Evolutionary conservation across 2,329 filamentous ascomycete genomes (phyloP), one percentile per base, ranked within the genome.

Genomic region (Neonectria coccinea): DNA sequence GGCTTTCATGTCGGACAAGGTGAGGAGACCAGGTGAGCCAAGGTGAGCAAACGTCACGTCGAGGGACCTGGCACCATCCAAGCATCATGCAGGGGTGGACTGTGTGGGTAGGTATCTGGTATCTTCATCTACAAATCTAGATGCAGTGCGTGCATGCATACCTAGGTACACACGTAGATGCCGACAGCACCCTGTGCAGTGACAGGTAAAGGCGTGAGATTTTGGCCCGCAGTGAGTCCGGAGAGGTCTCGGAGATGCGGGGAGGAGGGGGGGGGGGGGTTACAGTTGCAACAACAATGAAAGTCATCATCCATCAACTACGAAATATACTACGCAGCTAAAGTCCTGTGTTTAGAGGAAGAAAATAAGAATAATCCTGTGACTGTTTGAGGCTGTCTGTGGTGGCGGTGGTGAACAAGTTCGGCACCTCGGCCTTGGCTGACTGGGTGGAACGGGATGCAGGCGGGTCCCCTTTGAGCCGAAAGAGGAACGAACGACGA

Each of bases 361-460:
- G 25, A 25, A 25, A 25, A 25, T 5, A 25, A 25, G 4, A 25
- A 25, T 25, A 5, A 25, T 25, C 25, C 25, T 48, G 36, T 42
- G 5, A 18, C 39, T 42, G 22, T 55, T 41, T 54, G 33, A 18
- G 22, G 27, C 29, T 31, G 29, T 31, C 29, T 31, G 8, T 2
- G 29, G 29, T 10, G 29, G 29, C 29, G 29, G 16, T 33, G 20
- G 42, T 48, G 18, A 20, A 10, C 12, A 18, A 51, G 60, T 75
- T 79, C 82, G 82, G 82, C 74, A 81, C 79, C 78, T 82, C 79
- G 82, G 79, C 79, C 81, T 39, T 39, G 36, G 36, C 36, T 39
- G 36, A 39, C 33, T 39, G 39, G 42, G 10, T 22, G 25, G 16
- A 47, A 36, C 44, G 20, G 22, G 33, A 20, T 20, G 25, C 18